Conservation (phyloP, 2,329 filamentous ascomycete genomes). For the Epichloe amarillans region DNA sequence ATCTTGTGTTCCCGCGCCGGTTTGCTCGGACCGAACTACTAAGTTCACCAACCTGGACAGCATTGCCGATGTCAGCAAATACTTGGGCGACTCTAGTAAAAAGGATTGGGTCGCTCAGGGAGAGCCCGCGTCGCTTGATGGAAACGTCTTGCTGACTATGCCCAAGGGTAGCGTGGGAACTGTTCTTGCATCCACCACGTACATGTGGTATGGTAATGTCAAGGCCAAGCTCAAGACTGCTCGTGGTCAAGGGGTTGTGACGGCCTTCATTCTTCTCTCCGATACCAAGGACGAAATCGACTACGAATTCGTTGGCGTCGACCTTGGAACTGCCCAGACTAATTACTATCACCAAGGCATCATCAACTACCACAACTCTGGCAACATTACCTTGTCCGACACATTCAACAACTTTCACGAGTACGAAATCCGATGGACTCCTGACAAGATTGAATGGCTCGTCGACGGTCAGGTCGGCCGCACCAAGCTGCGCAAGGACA, state of each 20-base stretch:
- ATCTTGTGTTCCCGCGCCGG: constrained; percentile 71
- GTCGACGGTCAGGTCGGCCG: constrained; percentile 72
- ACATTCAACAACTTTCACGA: constrained; percentile 71
- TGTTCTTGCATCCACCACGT: constrained; percentile 67
- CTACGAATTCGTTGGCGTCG: constrained; percentile 82
- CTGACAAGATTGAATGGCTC: constrained; percentile 73
- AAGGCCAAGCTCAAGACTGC: constrained; percentile 75
- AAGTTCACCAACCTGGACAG: constrained; percentile 58
- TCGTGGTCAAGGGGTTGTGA: constrained; percentile 80
- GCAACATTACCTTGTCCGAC: constrained; percentile 55
- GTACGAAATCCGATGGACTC: constrained; percentile 88
- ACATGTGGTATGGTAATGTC: constrained; percentile 96
- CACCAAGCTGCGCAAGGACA: constrained; percentile 59
- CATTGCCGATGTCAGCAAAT: constrained; percentile 60
- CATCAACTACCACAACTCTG: constrained; percentile 66
- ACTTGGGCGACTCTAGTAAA: constrained; percentile 70
- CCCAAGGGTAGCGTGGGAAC: constrained; percentile 73
- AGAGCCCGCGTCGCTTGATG: constrained; percentile 52
- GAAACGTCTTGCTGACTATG: constrained; percentile 78
- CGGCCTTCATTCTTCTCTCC: constrained; percentile 87
- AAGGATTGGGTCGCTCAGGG: constrained; percentile 86
- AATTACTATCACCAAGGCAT: constrained; percentile 98
- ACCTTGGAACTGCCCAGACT: constrained; percentile 67
- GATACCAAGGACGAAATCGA: constrained; percentile 98
- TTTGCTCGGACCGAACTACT: constrained; percentile 65